phyloP scores from a whole-genome alignment of 306 rosid genomes.

The Pterocarpus macrocarpus region DNA sequence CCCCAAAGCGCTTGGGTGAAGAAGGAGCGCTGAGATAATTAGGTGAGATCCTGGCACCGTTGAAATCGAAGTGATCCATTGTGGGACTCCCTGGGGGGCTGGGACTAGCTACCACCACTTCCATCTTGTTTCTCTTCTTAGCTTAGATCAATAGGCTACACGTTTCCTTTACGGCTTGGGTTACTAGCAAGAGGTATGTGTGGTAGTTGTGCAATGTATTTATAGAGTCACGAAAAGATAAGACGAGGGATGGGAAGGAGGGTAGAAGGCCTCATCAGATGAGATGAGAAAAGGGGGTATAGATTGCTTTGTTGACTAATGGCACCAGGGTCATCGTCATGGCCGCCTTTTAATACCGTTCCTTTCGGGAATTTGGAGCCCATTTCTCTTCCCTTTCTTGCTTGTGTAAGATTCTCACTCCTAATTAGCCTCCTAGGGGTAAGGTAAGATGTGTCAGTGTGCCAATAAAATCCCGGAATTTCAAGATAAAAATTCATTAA shows the following conservation, averaged over 20 bases:
- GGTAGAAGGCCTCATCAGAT: background rate
- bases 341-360: constrained; percentile 50
- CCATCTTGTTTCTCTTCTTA: constrained; percentile 46
- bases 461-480: background rate
- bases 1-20: constrained; percentile 67
- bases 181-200: background rate
- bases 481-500: too few species aligned
- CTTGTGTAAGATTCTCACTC: background rate
- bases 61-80: constrained; percentile 62
- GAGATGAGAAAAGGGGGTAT: constrained; percentile 28
- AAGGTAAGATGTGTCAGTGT: background rate
- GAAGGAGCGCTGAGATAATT: constrained; percentile 61
- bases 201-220: background rate
- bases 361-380: background rate
- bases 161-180: background rate
- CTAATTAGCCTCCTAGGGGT: background rate
- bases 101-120: constrained; percentile 57
- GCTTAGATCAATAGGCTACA: background rate
- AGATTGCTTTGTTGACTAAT: constrained; percentile 43
- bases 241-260: background rate
- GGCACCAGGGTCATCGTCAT: background rate
- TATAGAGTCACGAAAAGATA: background rate
- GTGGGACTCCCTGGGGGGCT: constrained; percentile 43
- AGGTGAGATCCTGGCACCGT: constrained; percentile 53
- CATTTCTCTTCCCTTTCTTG: background rate